Evolutionary conservation across 306 rosid genomes (phyloP).

Genomic region (Adenanthera pavonina): DNA sequence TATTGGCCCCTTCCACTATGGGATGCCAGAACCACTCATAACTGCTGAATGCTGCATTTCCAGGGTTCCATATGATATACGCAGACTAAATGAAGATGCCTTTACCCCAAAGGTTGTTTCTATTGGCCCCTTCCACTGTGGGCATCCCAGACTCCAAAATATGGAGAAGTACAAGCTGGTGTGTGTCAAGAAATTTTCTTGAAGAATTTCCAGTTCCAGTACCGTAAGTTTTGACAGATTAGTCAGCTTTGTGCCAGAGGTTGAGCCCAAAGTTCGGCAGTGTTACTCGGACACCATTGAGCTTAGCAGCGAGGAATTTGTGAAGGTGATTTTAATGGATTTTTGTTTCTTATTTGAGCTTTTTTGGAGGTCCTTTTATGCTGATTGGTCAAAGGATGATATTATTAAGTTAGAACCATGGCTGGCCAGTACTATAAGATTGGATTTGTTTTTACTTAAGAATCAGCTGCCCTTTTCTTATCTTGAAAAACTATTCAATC

Average conservation of each 20-base stretch:
- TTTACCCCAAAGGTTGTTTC: no score
- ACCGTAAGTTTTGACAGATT: not conserved
- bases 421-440: not conserved
- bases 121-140: not conserved
- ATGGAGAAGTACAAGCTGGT: conserved; percentile 28
- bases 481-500: not conserved
- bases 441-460: conserved; percentile 35
- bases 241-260: not conserved
- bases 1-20: no score
- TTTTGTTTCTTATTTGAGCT: no score
- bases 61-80: conserved; percentile 33
- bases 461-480: not conserved
- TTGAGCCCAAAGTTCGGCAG: not conserved
- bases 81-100: conserved; percentile 5
- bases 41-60: conserved; percentile 30
- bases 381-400: not conserved
- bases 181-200: conserved; percentile 14
- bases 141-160: conserved; percentile 27
- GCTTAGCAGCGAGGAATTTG: no score
- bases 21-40: not conserved
- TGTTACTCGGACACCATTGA: conserved; percentile 29
- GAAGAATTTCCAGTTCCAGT: not conserved
- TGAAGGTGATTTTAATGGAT: no score
- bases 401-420: not conserved
- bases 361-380: not conserved